Base-by-base conservation (phyloP, 2,329 filamentous ascomycete species). In the Neopestalotiopsis clavispora region DNA sequence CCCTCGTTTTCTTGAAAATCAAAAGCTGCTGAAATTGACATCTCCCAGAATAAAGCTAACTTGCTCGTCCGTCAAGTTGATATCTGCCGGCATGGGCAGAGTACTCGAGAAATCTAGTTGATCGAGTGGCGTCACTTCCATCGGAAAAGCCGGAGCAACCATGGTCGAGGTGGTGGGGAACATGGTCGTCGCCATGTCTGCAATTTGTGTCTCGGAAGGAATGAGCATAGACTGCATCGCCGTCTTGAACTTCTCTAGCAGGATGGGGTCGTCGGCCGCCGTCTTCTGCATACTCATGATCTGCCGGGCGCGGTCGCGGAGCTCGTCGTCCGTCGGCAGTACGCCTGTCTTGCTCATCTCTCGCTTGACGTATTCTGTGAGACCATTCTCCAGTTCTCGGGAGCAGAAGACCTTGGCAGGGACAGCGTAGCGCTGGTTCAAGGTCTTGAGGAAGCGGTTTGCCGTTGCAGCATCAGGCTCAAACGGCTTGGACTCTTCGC, bases 321-420 rank as follows among this genome's bases (percentile, higher is more conserved):
- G 75, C 30, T 78, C 79, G 3, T 81, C 81, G 72, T 90, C 86
- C 1, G 74, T 75, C 0, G 88, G 88, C 69, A 87, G 81, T 4
- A 72, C 74, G 2, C 81, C 82, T 1, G 75, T 78, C 4, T 75
- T 76, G 5, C 77, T 72, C 6, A 85, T 73, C 69, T 84, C 78
- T 2, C 77, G 74, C 38, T 81, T 78, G 5, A 88, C 85, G 71
- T 84, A 88, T 20, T 82, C 80, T 12, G 81, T 75, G 14, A 91
- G 78, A 2, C 85, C 86, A n/a, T 76, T 79, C 75, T 90, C 89
- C 28, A 91, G 81, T 73, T 90, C 87, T 6, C 86, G 81, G 20
- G 85, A 88, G 76, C 86, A 89, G 75, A 91, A 90, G 0, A 90
- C 81, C 9, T 77, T 77, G 0, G 86, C 84, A 0, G 85, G 86